Evolutionary conservation across 306 rosid species (phyloP).

Genomic region (Prunus padus): DNA sequence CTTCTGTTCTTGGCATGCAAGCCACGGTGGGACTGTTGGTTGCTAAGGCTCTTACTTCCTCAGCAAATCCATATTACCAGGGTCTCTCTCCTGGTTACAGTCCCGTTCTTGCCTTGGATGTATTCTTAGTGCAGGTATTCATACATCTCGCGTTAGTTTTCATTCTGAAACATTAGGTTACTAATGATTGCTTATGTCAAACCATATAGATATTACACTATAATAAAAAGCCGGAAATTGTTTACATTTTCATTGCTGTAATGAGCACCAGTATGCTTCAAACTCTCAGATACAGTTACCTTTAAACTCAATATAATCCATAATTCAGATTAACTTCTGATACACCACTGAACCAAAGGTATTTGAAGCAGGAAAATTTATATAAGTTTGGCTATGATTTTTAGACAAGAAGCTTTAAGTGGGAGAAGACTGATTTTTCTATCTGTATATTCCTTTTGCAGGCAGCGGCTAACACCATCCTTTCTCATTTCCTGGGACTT

Average conservation of each 20-base stretch:
- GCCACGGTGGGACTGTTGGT: slow-evolving; percentile 92
- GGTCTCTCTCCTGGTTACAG: slow-evolving; percentile 79
- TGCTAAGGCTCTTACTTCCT: slow-evolving; percentile 92
- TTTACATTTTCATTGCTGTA: too few relatives aligned
- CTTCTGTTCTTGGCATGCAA: slow-evolving; percentile 94
- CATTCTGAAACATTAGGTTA: background rate
- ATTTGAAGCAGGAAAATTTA: background rate
- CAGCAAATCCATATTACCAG: slow-evolving; percentile 85
- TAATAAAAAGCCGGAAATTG: too few relatives aligned
- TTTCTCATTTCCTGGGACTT: slow-evolving; percentile 93
- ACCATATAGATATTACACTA: background rate
- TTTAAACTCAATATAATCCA: background rate
- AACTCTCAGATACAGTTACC: background rate
- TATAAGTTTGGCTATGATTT: background rate
- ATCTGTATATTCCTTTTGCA: slow-evolving; percentile 25
- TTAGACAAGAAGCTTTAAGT: background rate
- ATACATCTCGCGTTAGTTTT: background rate
- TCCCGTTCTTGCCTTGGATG: slow-evolving; percentile 96
- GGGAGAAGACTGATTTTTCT: background rate
- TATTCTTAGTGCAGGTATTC: slow-evolving; percentile 90
- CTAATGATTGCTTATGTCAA: background rate
- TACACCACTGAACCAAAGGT: background rate
- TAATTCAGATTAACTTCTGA: background rate
- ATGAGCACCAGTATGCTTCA: background rate
- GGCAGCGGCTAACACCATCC: slow-evolving; percentile 97